Conservation (phyloP, 139 green algal genomes). For the Chlorella vulgaris region DNA sequence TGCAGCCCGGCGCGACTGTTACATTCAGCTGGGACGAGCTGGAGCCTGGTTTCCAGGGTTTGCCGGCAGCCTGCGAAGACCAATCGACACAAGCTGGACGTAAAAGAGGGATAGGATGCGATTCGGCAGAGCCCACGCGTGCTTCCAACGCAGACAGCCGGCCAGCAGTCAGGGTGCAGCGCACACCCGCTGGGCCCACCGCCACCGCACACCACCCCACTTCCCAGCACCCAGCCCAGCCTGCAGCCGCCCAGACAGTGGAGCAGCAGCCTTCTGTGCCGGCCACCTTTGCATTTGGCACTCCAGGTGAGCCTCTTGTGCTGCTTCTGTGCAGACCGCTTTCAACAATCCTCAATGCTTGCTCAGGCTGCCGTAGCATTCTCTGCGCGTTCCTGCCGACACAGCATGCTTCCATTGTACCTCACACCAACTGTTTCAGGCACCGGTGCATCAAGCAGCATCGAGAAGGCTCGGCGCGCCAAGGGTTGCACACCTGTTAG, state of each 20-base stretch:
- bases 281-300: constrained; percentile 7
- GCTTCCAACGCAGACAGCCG: neutral
- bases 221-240: neutral
- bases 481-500: neutral
- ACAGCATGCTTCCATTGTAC: neutral
- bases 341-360: neutral
- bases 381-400: too few relatives aligned
- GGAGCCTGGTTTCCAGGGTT: neutral
- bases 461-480: neutral
- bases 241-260: neutral
- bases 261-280: neutral
- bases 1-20: neutral
- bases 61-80: neutral
- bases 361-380: too few relatives aligned
- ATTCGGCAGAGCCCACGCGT: neutral
- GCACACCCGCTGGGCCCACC: neutral
- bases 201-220: neutral
- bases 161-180: neutral
- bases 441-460: neutral
- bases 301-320: neutral
- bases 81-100: neutral
- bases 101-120: neutral
- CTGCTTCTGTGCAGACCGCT: neutral
- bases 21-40: neutral
- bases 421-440: neutral